Base-by-base conservation (phyloP, 1,284 basidiomycete genomes). In the Meira miltonrushii region DNA sequence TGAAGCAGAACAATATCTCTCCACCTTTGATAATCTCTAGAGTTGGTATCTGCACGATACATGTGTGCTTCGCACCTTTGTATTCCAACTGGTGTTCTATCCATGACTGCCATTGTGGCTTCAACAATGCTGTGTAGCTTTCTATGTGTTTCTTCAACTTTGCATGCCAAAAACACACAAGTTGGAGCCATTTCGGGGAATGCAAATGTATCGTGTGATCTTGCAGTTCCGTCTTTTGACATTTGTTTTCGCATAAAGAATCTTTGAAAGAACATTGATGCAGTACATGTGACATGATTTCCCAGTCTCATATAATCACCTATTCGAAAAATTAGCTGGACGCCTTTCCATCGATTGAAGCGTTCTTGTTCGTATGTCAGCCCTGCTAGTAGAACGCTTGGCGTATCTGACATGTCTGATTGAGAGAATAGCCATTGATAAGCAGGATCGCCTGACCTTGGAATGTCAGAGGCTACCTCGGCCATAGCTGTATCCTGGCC, bases 171-270 rank as follows among this genome's bases (percentile, higher is more conserved):
- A 75, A 94, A 95, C 53, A 95, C 85, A 73, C 90, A 90, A 1
- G 91, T 85, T 1, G 89, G 89, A 21, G 92, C 90, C 44, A 93
- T 86, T 68, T 92, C 86, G 89, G 92, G 61, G n/a, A 54, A 47
- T 50, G 53, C 55, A 47, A 48, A 65, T n/a, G 44, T 39, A 41
- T 41, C 46, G 40, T n/a, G 23, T 8, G 50, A 4, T 39, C 41
- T 48, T 41, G 46, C 33, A 59, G 54, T 60, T 13, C 12, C 12
- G 53, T 21, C 78, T 57, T 60, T 25, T 87, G 84, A 51, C 82
- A 92, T 83, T n/a, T 90, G 86, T 72, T 85, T 87, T 55, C 92
- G 85, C 90, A 95, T 92, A 80, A 89, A 95, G 80, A 95, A 95
- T 12, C 92, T 85, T 79, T 95, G 92, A 64, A 94, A 88, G 84